Evolutionary conservation across 2,329 filamentous ascomycete species (phyloP), one percentile per base, ranked within the genome.

Genomic region (Fusarium sp.): DNA sequence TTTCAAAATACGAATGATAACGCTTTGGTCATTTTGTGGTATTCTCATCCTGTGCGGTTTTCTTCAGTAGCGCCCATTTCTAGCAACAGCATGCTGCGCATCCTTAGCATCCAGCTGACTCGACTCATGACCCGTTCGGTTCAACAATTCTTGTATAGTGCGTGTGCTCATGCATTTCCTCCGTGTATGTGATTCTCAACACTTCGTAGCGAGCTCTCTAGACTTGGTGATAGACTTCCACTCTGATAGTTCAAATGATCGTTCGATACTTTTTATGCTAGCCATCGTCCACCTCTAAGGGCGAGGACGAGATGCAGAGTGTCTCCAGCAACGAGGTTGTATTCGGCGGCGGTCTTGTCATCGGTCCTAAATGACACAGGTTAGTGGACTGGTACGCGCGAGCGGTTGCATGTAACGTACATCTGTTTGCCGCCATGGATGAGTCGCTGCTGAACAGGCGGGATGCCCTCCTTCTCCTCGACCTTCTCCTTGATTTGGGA

Each of bases 341-440:
- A 98, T 75, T 98, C 95, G 56, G 86, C 84, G 8, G 96, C 95
- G 12, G 93, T 95, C 83, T 97, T 97, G 75, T 98, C 95, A 78
- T 99, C 96, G 77, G 90, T 89, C 94, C 95, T 98, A 28, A 13
- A 42, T 20, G 33, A 12, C 4, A 26, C 13, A 18, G 26, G 62
- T 71, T 49, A 67, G 60, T 6, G 46, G 46, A 38, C 9, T 15
- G 10, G 28, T 26, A 16, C 15, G 41, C 36, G 12, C 31, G 31
- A 38, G 30, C 42, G 26, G 15, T 44, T 41, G 8, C 31, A 54
- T 50, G 38, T 7, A 40, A 51, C 85, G 66, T 83, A 97, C 96
- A 99, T 97, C 80, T 99, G 96, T 85, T 99, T 99, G 76, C 96
- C 96, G 55, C 95, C 94, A 78, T 91, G 97, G 77, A 99, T 99